phyloP scores from a whole-genome alignment of 2,329 filamentous ascomycete species.

The Truncatella angustata region DNA sequence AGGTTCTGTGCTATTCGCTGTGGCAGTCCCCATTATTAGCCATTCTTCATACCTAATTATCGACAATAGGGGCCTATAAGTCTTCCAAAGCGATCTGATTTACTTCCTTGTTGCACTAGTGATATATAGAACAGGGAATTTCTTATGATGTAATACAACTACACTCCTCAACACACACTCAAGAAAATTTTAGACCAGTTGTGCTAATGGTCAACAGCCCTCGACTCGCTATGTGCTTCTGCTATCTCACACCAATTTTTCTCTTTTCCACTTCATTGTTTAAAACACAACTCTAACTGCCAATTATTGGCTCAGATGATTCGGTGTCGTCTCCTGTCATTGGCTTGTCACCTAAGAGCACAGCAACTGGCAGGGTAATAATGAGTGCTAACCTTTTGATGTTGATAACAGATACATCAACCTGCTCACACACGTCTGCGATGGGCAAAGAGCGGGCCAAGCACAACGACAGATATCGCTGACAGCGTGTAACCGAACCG shows the following conservation, averaged over 20 bases:
- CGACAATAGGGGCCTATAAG: neutral
- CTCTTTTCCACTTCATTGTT: too few species aligned
- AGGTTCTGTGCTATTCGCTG: neutral
- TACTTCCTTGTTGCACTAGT: neutral
- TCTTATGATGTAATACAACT: constrained; percentile 9
- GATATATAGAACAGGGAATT: neutral
- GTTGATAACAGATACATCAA: constrained; percentile 30
- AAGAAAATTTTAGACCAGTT: constrained; percentile 12
- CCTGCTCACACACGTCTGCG: constrained; percentile 42
- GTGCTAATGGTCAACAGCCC: constrained; percentile 33
- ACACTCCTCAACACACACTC: neutral
- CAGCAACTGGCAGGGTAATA: neutral
- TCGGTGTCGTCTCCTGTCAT: too few species aligned
- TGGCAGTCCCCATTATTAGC: neutral
- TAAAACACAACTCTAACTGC: too few species aligned
- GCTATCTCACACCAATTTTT: constrained; percentile 30
- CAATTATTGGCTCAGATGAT: too few species aligned
- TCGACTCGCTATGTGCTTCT: constrained; percentile 37
- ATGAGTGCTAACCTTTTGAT: neutral
- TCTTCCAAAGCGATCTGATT: neutral
- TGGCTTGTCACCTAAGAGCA: too few species aligned
- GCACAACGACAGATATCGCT: constrained; percentile 27
- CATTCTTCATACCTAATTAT: neutral
- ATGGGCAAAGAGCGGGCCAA: constrained; percentile 39
- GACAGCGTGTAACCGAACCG: constrained; percentile 34